Evolutionary conservation across 495 filamentous ascomycete genomes (phyloP).

Genomic region (Darksidea phi): DNA sequence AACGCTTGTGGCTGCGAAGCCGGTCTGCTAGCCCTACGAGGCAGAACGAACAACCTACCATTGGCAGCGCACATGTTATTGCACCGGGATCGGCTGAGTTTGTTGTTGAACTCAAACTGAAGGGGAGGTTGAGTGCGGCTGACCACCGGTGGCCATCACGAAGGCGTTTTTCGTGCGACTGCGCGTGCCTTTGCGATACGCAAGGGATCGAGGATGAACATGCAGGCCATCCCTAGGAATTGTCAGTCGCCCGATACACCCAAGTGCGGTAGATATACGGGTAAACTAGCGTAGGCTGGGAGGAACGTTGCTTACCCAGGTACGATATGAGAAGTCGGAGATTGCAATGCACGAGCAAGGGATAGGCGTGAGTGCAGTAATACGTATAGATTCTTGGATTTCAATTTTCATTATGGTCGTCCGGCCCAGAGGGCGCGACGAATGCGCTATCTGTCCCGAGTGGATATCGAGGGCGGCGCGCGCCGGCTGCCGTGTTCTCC

Average conservation of each 20-base stretch:
- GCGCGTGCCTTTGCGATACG: too few relatives aligned
- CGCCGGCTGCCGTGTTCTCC: slow-evolving; percentile 30
- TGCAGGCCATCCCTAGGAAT: background rate
- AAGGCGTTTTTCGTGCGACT: slow-evolving; percentile 18
- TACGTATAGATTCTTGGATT: background rate
- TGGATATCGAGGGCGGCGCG: slow-evolving; percentile 24
- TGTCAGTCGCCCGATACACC: background rate
- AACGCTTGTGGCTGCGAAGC: background rate
- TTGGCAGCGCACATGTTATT: background rate
- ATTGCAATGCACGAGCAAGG: background rate
- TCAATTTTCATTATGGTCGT: slow-evolving; percentile 15
- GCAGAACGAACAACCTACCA: background rate
- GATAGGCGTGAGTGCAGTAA: background rate
- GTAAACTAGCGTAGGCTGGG: background rate
- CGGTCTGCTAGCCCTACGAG: background rate
- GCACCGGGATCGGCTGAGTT: background rate
- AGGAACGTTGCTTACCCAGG: background rate
- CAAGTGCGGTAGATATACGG: background rate
- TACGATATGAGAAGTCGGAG: background rate
- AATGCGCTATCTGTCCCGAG: slow-evolving; percentile 4
- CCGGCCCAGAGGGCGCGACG: background rate
- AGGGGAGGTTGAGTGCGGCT: slow-evolving; percentile 4
- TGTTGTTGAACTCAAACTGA: background rate
- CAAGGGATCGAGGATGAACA: background rate
- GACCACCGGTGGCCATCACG: slow-evolving; percentile 12